Conservation (phyloP, 345 rosid species). For the Noccaea caerulescens region DNA sequence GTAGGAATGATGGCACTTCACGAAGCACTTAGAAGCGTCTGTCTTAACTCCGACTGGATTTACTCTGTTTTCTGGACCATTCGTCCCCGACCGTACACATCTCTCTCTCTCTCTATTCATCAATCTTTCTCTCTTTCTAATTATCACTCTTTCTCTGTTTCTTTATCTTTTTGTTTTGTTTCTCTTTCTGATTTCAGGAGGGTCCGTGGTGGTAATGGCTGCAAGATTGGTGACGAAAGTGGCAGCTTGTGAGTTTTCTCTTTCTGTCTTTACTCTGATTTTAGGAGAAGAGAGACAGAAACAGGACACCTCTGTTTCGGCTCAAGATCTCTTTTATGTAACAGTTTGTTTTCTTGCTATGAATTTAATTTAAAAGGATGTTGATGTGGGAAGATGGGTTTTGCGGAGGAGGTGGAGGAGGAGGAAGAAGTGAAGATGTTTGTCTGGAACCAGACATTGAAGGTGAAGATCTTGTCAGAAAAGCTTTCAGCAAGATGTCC, state of each 20-base stretch:
- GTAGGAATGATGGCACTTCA: conserved; percentile 99
- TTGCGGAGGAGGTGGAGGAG: conserved; percentile 73
- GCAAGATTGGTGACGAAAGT: conserved; percentile 98
- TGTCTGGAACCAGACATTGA: conserved; percentile 75
- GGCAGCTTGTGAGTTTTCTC: conserved; percentile 93
- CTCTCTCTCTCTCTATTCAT: conserved; percentile 29
- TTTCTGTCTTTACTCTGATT: conserved; percentile 9
- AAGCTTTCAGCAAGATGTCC: conserved; percentile 99
- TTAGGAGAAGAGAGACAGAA: conserved; percentile 1
- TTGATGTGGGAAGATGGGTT: conserved; percentile 99
- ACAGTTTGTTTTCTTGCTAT: not conserved
- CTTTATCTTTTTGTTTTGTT: conserved; percentile 30
- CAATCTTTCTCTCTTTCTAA: conserved; percentile 29
- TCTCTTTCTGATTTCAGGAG: conserved; percentile 63
- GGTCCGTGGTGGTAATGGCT: conserved; percentile 95
- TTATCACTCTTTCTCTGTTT: conserved; percentile 32
- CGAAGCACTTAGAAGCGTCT: conserved; percentile 97
- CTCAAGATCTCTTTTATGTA: conserved; percentile 29
- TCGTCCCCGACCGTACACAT: conserved; percentile 94
- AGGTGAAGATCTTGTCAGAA: conserved; percentile 91
- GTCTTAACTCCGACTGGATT: conserved; percentile 97
- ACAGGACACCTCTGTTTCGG: conserved; percentile 25
- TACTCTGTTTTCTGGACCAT: conserved; percentile 99
- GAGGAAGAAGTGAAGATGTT: conserved; percentile 50
- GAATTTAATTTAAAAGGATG: conserved; percentile 59